Evolutionary conservation across 257 asterid species (phyloP).

Genomic region (Petunia secreta): DNA sequence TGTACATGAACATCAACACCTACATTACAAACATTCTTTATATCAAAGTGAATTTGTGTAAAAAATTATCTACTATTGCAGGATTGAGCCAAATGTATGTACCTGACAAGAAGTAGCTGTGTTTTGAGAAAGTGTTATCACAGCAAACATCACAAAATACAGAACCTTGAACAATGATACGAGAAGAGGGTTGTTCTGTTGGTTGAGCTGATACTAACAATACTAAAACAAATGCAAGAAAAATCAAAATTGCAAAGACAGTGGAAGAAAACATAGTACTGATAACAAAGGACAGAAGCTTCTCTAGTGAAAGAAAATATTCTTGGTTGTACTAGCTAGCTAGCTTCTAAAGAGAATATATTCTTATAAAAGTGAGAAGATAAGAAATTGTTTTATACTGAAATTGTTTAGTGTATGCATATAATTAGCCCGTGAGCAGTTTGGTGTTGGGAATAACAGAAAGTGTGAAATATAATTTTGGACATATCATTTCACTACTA

Average conservation of each 20-base stretch:
- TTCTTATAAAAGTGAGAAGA: not conserved
- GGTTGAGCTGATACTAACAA: slow-evolving; percentile 32
- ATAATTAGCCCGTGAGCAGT: slow-evolving; percentile 44
- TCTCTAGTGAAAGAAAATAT: slow-evolving; percentile 11
- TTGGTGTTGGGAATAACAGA: slow-evolving; percentile 39
- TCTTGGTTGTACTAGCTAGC: not conserved
- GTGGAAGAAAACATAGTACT: not conserved
- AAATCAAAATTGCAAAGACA: slow-evolving; percentile 19
- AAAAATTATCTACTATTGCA: too few relatives aligned
- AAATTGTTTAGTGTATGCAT: slow-evolving; percentile 9
- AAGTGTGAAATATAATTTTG: slow-evolving; percentile 3
- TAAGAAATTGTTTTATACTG: slow-evolving; percentile 27
- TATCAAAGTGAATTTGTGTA: too few relatives aligned
- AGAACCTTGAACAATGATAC: slow-evolving; percentile 47
- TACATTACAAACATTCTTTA: not conserved
- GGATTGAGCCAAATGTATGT: not conserved
- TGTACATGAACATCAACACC: slow-evolving; percentile 40
- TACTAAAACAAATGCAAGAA: slow-evolving; percentile 27
- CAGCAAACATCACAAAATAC: slow-evolving; percentile 53
- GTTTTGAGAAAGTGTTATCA: slow-evolving; percentile 44
- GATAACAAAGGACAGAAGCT: not conserved
- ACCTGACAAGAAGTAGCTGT: slow-evolving; percentile 57
- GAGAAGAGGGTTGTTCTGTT: slow-evolving; percentile 32
- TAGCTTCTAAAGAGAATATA: not conserved
- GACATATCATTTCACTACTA: slow-evolving; percentile 1